Conservation (phyloP, 2,329 filamentous ascomycete species). For the Ophiostoma piceae region DNA sequence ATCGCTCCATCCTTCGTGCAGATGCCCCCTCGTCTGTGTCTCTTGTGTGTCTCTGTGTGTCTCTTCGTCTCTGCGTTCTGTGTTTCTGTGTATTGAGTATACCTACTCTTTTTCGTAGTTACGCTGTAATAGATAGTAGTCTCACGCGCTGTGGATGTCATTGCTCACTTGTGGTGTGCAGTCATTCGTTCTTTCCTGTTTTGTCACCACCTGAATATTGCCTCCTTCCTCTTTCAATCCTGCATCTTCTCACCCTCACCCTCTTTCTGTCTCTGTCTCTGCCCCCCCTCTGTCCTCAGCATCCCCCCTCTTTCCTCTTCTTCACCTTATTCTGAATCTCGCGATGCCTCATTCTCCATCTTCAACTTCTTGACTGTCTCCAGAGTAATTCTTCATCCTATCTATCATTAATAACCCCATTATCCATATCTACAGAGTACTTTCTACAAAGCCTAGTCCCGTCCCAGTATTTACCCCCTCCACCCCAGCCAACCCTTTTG, state of each 20-base stretch:
- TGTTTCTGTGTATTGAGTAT: too few relatives aligned
- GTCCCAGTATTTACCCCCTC: background rate
- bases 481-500: constrained; percentile 12
- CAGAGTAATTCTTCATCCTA: background rate
- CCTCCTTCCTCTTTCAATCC: background rate
- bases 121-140: background rate
- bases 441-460: background rate
- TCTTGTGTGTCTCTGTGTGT: background rate
- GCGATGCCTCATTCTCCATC: background rate
- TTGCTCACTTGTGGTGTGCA: background rate
- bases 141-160: background rate
- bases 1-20: background rate
- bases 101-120: background rate
- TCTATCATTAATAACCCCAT: background rate
- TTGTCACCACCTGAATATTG: constrained; percentile 3
- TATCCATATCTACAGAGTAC: background rate
- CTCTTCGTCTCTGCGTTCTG: background rate
- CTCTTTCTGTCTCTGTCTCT: background rate
- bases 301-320: constrained; percentile 1
- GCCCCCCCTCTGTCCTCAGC: background rate
- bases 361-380: background rate
- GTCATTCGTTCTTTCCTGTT: constrained; percentile 11
- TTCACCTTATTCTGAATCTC: background rate
- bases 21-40: background rate
- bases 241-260: background rate